phyloP scores from a whole-genome alignment of 495 filamentous ascomycete genomes.

The Penicillium riverlandense region DNA sequence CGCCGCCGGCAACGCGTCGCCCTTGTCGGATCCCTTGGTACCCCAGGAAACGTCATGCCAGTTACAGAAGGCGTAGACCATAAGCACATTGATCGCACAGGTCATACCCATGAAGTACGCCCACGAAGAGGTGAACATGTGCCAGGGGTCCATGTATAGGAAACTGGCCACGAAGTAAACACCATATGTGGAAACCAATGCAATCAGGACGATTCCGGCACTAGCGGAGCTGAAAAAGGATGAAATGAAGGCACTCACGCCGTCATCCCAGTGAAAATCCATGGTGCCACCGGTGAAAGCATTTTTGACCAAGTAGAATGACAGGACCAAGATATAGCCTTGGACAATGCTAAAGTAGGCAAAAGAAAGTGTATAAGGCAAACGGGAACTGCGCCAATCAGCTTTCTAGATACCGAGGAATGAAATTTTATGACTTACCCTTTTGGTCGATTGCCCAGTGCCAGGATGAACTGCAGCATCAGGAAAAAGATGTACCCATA shows the following conservation, averaged over 20 bases:
- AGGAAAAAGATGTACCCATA: slow-evolving; percentile 88
- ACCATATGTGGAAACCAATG: slow-evolving; percentile 87
- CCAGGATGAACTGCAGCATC: slow-evolving; percentile 90
- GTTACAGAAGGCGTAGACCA: slow-evolving; percentile 98
- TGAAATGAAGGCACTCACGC: slow-evolving; percentile 44
- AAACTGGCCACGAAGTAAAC: slow-evolving; percentile 93
- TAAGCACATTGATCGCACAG: slow-evolving; percentile 96
- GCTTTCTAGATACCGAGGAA: neutral
- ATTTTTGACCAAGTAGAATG: slow-evolving; percentile 76
- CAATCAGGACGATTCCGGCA: slow-evolving; percentile 81
- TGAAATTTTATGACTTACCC: slow-evolving; percentile 38
- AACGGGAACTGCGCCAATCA: slow-evolving; percentile 48
- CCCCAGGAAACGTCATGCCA: slow-evolving; percentile 99
- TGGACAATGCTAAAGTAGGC: slow-evolving; percentile 81
- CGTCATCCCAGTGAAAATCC: slow-evolving; percentile 46
- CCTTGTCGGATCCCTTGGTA: slow-evolving; percentile 97
- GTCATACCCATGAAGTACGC: slow-evolving; percentile 89
- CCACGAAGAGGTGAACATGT: slow-evolving; percentile 97
- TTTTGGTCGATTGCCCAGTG: slow-evolving; percentile 92
- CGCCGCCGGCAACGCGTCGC: slow-evolving; percentile 81
- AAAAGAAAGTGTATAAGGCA: slow-evolving; percentile 77
- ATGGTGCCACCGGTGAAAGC: slow-evolving; percentile 59
- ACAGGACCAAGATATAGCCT: slow-evolving; percentile 77
- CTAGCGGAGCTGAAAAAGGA: slow-evolving; percentile 72
- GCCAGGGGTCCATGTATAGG: slow-evolving; percentile 98